These are phyloP conservation scores for Euphorbia schlechtendalii DNA, from an alignment of 441 rosid genomes.

Conservation along the genomic window DNA sequence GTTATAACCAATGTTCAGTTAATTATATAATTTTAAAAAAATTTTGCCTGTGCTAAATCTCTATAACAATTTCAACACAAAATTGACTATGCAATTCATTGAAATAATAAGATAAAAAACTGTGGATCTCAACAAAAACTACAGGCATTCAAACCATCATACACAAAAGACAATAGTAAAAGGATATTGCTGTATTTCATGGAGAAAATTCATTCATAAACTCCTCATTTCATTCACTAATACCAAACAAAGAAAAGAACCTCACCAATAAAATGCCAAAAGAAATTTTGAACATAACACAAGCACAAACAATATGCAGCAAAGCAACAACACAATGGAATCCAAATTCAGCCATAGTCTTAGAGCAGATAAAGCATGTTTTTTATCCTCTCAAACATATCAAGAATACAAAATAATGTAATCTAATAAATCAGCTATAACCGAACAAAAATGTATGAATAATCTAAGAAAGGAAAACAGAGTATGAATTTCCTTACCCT, in stretches of 20 bases:
- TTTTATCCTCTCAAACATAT: not conserved
- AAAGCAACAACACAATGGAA: not conserved
- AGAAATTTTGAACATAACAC: too few relatives aligned
- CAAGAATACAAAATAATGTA: not conserved
- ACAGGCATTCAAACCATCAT: not conserved
- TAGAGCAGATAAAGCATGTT: not conserved
- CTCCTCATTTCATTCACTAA: too few relatives aligned
- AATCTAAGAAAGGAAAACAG: constrained; percentile 24
- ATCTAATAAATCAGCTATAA: not conserved
- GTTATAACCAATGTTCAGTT: too few relatives aligned
- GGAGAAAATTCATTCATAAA: not conserved
- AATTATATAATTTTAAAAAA: too few relatives aligned
- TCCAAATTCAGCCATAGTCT: not conserved
- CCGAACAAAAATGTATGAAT: constrained; percentile 15
- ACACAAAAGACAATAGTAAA: not conserved
- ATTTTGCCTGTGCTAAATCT: too few relatives aligned
- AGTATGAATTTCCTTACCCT: constrained; percentile 18
- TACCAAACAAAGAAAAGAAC: too few relatives aligned
- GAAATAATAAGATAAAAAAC: not conserved
- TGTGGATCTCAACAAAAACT: not conserved
- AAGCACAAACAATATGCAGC: too few relatives aligned
- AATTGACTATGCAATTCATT: too few relatives aligned
- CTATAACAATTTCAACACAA: too few relatives aligned
- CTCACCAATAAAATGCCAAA: too few relatives aligned
- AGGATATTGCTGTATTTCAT: constrained; percentile 18